Base-by-base conservation (phyloP, 116 monocot species). In the Trichopus zeylanicus region DNA sequence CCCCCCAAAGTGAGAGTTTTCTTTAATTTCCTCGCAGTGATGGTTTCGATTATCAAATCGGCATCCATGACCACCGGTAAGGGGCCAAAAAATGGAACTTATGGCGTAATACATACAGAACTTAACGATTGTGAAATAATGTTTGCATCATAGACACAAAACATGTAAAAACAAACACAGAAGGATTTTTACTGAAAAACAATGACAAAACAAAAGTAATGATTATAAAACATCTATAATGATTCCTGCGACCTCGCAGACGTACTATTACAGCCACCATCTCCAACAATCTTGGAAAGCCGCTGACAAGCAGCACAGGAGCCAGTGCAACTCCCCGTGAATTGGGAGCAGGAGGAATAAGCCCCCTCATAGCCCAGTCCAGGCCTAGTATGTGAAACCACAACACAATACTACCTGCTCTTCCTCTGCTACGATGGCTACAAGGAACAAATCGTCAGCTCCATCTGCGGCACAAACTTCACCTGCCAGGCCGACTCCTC, bases 51-150 rank as follows among this genome's bases (percentile, higher is more conserved):
- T 84, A 84, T 90, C 46, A 73, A 75, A 79, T 95, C 95, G 51
- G 90, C 91, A 20, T 81, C 90, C 57, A 90, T 95, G 95, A 95
- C 90, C 10, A 89, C 94, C 51, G 81, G 92, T 84, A 61, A n/a
- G n/a, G n/a, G n/a, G n/a, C n/a, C n/a, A n/a, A n/a, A n/a, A n/a
- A n/a, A n/a, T n/a, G n/a, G n/a, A n/a, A n/a, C n/a, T n/a, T n/a
- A n/a, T n/a, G n/a, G n/a, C n/a, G n/a, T n/a, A n/a, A n/a, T n/a
- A n/a, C n/a, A n/a, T n/a, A n/a, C n/a, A n/a, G n/a, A n/a, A n/a
- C n/a, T n/a, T n/a, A n/a, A n/a, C n/a, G n/a, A n/a, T n/a, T n/a
- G n/a, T n/a, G n/a, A n/a, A n/a, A n/a, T n/a, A n/a, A n/a, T n/a
- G n/a, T n/a, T n/a, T n/a, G n/a, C n/a, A n/a, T n/a, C n/a, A n/a